Evolutionary conservation across 805 yeast species (phyloP).

Genomic region (Lipomyces kockii): DNA sequence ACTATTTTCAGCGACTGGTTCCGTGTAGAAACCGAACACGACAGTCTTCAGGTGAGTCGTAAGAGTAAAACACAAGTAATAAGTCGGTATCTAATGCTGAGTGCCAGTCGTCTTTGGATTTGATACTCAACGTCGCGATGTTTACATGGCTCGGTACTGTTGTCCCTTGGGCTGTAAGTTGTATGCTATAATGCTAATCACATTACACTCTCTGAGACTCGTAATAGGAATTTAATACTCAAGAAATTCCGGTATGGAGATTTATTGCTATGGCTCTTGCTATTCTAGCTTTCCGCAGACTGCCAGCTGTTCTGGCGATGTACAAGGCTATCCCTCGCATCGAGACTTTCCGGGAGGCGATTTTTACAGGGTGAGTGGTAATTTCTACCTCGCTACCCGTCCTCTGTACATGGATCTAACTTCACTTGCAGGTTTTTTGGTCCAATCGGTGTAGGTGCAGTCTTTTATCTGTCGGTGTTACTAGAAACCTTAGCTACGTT

Average conservation of each 20-base stretch:
- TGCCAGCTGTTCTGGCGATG: slow-evolving; percentile 49
- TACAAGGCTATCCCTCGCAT: slow-evolving; percentile 63
- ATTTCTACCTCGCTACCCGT: not conserved
- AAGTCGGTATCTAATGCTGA: not conserved
- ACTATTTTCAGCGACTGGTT: slow-evolving; percentile 53
- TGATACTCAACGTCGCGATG: slow-evolving; percentile 65
- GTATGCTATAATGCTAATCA: not conserved
- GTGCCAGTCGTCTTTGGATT: slow-evolving; percentile 63
- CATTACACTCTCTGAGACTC: not conserved
- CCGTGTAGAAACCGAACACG: slow-evolving; percentile 61
- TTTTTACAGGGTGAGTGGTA: slow-evolving; percentile 57
- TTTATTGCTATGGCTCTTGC: slow-evolving; percentile 44
- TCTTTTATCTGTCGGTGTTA: slow-evolving; percentile 50
- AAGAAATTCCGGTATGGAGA: slow-evolving; percentile 43
- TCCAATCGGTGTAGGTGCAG: slow-evolving; percentile 74
- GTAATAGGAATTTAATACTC: slow-evolving; percentile 50
- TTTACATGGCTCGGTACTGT: slow-evolving; percentile 73
- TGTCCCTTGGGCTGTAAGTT: slow-evolving; percentile 63
- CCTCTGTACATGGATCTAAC: not conserved
- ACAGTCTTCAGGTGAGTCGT: slow-evolving; percentile 50
- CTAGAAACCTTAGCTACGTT: slow-evolving; percentile 20
- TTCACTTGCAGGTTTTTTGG: slow-evolving; percentile 60
- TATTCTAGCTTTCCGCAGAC: slow-evolving; percentile 45
- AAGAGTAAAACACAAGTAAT: too few species aligned
- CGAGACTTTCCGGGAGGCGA: slow-evolving; percentile 66